Percentiles rank a stretch among this genome's conserved stretches.
phyloP scores from a whole-genome alignment of 2,329 filamentous ascomycete genomes.

The Bipolaris gigantea region DNA sequence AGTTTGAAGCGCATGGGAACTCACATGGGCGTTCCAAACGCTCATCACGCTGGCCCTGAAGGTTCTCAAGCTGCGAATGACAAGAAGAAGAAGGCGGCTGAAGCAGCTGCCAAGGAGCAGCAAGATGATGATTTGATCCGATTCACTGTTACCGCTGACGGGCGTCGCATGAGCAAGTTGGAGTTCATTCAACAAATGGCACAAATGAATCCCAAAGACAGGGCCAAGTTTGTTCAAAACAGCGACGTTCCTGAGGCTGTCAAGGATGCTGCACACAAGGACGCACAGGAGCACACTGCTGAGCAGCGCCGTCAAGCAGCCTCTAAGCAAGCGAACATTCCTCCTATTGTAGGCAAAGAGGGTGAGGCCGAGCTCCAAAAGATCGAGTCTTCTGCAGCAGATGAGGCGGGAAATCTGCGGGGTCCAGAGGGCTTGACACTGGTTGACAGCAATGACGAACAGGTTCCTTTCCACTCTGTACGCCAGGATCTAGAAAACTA shows the following conservation, averaged over 20 bases:
- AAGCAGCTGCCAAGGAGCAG: constrained; percentile 46
- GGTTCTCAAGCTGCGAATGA: constrained; percentile 18
- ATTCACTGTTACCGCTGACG: constrained; percentile 75
- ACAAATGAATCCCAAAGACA: constrained; percentile 68
- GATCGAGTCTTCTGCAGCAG: constrained; percentile 33
- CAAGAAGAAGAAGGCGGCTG: constrained; percentile 27
- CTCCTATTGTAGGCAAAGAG: constrained; percentile 38
- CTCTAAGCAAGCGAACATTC: constrained; percentile 29
- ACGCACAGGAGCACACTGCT: constrained; percentile 45
- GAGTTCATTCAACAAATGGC: constrained; percentile 77
- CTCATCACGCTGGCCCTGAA: constrained; percentile 30
- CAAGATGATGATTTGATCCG: constrained; percentile 72
- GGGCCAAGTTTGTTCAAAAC: constrained; percentile 53
- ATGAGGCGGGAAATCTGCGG: constrained; percentile 26
- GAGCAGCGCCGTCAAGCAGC: constrained; percentile 31
- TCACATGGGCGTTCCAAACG: constrained; percentile 51
- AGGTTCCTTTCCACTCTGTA: constrained; percentile 54
- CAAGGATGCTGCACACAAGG: constrained; percentile 51
- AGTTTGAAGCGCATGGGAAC: constrained; percentile 57
- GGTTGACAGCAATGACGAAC: constrained; percentile 50
- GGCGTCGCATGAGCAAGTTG: constrained; percentile 74
- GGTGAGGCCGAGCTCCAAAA: constrained; percentile 39
- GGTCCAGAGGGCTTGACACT: constrained; percentile 48
- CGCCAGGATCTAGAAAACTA: constrained; percentile 37
- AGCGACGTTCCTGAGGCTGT: constrained; percentile 52